phyloP scores from a whole-genome alignment of 768 basidiomycete species.

The Rhodotorula kratochvilovae region DNA sequence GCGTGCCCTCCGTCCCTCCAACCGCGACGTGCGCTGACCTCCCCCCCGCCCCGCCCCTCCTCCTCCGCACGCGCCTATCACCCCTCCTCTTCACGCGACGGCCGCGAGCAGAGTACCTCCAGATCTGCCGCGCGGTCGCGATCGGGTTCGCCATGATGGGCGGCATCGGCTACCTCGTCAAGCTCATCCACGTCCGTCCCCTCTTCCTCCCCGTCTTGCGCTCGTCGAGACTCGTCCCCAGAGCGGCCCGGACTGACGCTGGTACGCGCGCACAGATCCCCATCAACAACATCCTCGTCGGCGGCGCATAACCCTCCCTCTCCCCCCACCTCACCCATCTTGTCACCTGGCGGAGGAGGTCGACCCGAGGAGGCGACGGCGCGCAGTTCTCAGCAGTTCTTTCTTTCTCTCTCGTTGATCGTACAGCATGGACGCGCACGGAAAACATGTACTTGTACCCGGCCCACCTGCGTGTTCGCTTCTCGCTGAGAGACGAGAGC shows the following conservation, averaged over 20 bases:
- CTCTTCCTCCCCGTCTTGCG: too few relatives aligned
- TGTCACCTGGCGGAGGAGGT: neutral
- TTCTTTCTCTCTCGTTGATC: neutral
- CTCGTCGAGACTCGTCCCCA: too few relatives aligned
- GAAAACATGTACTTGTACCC: neutral
- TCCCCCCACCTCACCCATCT: neutral
- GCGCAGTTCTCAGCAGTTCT: neutral
- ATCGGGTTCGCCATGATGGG: constrained; percentile 99
- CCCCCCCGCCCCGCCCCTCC: neutral
- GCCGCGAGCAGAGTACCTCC: constrained; percentile 72
- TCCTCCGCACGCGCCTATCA: neutral
- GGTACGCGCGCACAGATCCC: too few relatives aligned
- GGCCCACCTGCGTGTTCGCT: too few relatives aligned
- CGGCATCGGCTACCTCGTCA: constrained; percentile 81
- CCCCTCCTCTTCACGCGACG: too few relatives aligned
- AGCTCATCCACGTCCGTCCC: constrained; percentile 39
- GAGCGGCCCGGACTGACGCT: too few relatives aligned
- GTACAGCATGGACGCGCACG: too few relatives aligned
- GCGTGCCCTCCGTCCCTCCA: too few relatives aligned
- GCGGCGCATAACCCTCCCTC: constrained; percentile 15
- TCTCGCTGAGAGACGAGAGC: too few relatives aligned
- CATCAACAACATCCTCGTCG: constrained; percentile 43
- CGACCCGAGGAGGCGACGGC: neutral
- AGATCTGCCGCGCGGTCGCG: constrained; percentile 93
- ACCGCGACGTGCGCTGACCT: too few relatives aligned